Evolutionary conservation across 441 rosid genomes (phyloP).

Genomic region (Brassica hybrid): DNA sequence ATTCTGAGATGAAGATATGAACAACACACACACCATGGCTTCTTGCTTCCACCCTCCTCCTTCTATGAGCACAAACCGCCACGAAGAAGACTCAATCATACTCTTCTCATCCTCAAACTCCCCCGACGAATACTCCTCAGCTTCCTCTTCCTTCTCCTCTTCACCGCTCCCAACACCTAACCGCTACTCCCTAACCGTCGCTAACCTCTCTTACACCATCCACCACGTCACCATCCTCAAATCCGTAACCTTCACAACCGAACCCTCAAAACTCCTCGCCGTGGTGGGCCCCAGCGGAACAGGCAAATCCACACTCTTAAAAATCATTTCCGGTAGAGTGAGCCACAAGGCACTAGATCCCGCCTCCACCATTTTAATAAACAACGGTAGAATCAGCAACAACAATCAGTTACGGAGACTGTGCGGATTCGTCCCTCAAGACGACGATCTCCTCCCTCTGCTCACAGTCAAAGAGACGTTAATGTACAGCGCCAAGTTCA

Average conservation of each 20-base stretch:
- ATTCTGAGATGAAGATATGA: slow-evolving; percentile 13
- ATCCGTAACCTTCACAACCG: slow-evolving; percentile 58
- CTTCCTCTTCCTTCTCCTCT: slow-evolving; percentile 65
- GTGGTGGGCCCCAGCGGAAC: slow-evolving; percentile 76
- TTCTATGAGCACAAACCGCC: slow-evolving; percentile 17
- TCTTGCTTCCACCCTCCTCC: slow-evolving; percentile 52
- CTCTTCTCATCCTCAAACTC: slow-evolving; percentile 78
- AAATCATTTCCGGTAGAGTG: slow-evolving; percentile 64
- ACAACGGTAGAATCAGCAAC: slow-evolving; percentile 38
- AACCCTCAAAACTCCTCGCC: slow-evolving; percentile 60
- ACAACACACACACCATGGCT: slow-evolving; percentile 29
- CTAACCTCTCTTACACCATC: slow-evolving; percentile 73
- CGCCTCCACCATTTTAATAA: slow-evolving; percentile 41
- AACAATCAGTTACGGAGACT: slow-evolving; percentile 59
- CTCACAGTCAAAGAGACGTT: slow-evolving; percentile 72
- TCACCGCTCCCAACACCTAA: slow-evolving; percentile 39
- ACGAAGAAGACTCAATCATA: slow-evolving; percentile 66
- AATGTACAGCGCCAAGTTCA: slow-evolving; percentile 65
- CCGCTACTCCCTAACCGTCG: slow-evolving; percentile 45
- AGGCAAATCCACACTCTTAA: slow-evolving; percentile 66
- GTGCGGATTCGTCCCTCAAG: slow-evolving; percentile 74
- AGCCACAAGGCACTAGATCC: slow-evolving; percentile 53
- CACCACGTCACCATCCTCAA: slow-evolving; percentile 59
- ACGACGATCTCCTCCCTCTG: slow-evolving; percentile 62
- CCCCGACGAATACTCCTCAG: slow-evolving; percentile 58